Evolutionary conservation across 371 early-diverging fungal species (phyloP).

Genomic region (Conidiobolus incongruus): DNA sequence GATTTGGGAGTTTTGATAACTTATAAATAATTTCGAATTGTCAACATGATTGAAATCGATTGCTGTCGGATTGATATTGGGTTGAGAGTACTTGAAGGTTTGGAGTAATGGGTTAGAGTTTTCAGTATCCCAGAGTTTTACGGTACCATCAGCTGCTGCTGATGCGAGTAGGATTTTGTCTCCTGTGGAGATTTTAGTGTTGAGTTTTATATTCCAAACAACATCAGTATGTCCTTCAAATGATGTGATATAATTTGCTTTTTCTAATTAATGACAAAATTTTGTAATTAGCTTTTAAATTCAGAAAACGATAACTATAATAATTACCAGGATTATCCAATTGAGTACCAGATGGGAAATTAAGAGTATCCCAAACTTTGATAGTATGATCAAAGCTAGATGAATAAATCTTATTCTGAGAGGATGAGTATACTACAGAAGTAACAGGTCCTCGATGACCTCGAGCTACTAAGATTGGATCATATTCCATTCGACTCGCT

Average conservation of each 20-base stretch:
- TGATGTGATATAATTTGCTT: constrained; percentile 1
- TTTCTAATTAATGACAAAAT: too few relatives aligned
- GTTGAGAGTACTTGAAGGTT: constrained; percentile 20
- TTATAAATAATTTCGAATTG: constrained; percentile 30
- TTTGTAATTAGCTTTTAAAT: too few relatives aligned
- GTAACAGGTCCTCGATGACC: constrained; percentile 56
- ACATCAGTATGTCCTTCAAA: constrained; percentile 63
- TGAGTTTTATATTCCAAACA: constrained; percentile 59
- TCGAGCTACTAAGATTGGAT: constrained; percentile 51
- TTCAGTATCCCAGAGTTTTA: constrained; percentile 60
- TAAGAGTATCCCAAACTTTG: constrained; percentile 46
- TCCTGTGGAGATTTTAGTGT: constrained; percentile 9
- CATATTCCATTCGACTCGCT: constrained; percentile 19
- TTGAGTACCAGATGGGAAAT: too few relatives aligned
- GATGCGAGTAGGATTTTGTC: constrained; percentile 29
- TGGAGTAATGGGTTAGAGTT: constrained; percentile 16
- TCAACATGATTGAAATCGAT: constrained; percentile 39
- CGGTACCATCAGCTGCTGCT: constrained; percentile 56
- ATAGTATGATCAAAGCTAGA: constrained; percentile 54
- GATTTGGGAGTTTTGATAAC: constrained; percentile 37
- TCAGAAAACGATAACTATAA: too few relatives aligned
- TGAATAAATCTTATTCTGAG: constrained; percentile 35
- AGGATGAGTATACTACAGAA: constrained; percentile 31
- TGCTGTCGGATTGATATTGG: constrained; percentile 24
- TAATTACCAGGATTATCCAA: too few relatives aligned